Base-by-base conservation (phyloP, 345 rosid species). In the Bruguiera gymnorhiza region DNA sequence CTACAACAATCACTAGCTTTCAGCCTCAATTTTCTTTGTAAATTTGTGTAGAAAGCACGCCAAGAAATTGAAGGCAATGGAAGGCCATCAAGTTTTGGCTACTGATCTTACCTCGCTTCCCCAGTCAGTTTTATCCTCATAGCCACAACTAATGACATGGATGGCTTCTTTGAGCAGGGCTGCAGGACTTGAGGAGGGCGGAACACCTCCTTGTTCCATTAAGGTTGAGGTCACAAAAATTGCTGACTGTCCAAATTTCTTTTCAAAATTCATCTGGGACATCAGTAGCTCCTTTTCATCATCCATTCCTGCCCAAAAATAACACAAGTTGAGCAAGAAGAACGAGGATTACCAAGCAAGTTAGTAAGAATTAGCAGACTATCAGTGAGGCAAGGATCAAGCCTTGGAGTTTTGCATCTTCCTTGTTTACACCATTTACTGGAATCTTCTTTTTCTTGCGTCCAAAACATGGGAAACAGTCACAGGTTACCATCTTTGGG, bases 51-150 rank as follows among this genome's bases (percentile, higher is more conserved):
- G 18, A 15, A 0, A 15, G 50, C 50, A 13, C 3, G 50, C 29
- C 29, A 1, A 27, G 19, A 43, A 1, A 43, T 43, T 43, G 50
- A 43, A 3, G 19, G 50, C 3, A 18, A 43, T 43, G 50, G 50
- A 43, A 73, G 62, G n/a, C 23, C 58, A 52, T 13, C 15, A 2
- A 5, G 24, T 20, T 29, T 50, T 27, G 48, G 62, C 18, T 51
- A 67, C 46, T 68, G 51, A 53, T 51, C 46, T 68, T 91, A 95
- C 97, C 97, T 95, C 99, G 52, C 70, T 70, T 69, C 99, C 99
- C 98, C 99, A 95, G 72, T 95, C 97, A n/a, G 91, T 95, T 78
- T 92, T 92, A 86, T 95, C 99, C 77, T 92, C 98, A 34, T 95
- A 95, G 23, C 99, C 98, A 66, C 97, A 95, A 62, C 98, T 92